These are phyloP conservation scores for Micractinium sp. DNA, from an alignment of 139 green algal species.

Conservation along the genomic window DNA sequence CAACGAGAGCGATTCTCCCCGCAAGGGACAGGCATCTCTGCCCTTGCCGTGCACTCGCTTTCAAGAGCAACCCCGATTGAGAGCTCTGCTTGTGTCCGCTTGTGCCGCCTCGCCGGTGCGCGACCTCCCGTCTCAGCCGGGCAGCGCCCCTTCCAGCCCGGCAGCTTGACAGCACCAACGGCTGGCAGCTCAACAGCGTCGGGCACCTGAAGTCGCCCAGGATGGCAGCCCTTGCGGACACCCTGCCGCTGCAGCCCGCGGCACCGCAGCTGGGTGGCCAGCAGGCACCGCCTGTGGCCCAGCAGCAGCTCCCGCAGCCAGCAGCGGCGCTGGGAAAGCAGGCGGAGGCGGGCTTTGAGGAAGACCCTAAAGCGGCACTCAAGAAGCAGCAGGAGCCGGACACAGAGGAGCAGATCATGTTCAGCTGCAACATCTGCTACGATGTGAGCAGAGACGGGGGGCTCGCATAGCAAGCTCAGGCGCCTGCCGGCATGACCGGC, in stretches of 20 bases:
- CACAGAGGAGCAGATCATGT: conserved; percentile 54
- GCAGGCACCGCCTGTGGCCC: background rate
- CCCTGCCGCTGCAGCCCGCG: background rate
- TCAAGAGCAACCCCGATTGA: too few species aligned
- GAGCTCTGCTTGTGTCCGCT: too few species aligned
- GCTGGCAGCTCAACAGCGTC: too few species aligned
- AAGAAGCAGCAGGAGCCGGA: conserved; percentile 28
- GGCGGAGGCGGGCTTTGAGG: conserved; percentile 6
- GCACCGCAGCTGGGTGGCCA: background rate
- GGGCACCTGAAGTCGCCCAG: too few species aligned
- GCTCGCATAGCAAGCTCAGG: too few species aligned
- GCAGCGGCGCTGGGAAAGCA: background rate
- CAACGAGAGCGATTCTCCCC: too few species aligned
- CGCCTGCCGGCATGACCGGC: background rate
- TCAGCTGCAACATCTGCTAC: conserved; percentile 97
- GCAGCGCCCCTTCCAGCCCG: too few species aligned
- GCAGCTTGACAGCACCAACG: too few species aligned
- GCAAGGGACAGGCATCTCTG: too few species aligned
- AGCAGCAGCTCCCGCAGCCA: background rate
- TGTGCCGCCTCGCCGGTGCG: too few species aligned
- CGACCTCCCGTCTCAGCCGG: too few species aligned
- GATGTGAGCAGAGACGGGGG: conserved; percentile 54
- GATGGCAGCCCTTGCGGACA: background rate
- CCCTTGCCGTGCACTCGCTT: too few species aligned
- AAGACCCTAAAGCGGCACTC: conserved; percentile 12